Percentiles rank a stretch among this genome's conserved stretches.
These are phyloP conservation scores for Blastocystis hominis DNA, from an alignment of 352 stramenopile genomes.

Conservation along the genomic window DNA sequence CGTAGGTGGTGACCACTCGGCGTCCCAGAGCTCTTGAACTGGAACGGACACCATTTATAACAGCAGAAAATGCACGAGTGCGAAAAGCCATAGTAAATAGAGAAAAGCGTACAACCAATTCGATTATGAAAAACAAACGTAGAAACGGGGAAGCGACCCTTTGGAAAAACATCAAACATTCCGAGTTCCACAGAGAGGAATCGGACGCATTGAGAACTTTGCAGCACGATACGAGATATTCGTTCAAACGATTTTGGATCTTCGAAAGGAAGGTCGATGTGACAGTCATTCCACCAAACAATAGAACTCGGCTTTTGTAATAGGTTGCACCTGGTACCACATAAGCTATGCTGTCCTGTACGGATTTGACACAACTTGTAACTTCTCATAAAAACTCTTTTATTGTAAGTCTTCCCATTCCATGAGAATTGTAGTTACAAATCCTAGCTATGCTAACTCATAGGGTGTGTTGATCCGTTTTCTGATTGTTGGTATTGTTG, in stretches of 20 bases:
- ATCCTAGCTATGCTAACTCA: not conserved
- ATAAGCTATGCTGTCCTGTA: too few species aligned
- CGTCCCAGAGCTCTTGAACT: not conserved
- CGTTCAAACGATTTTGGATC: too few species aligned
- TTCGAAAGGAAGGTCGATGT: too few species aligned
- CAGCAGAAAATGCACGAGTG: conserved; percentile 18
- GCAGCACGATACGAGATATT: too few species aligned
- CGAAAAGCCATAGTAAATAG: conserved; percentile 26
- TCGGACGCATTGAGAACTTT: too few species aligned
- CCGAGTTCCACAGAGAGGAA: too few species aligned
- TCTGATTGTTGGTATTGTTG: not conserved
- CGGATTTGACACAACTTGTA: too few species aligned
- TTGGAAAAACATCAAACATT: too few species aligned
- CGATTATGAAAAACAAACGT: conserved; percentile 8
- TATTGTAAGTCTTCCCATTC: not conserved
- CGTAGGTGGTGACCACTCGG: not conserved
- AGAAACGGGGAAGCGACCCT: conserved; percentile 22
- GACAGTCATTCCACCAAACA: not conserved
- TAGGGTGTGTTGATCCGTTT: not conserved
- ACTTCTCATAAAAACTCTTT: not conserved
- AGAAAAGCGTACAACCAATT: not conserved
- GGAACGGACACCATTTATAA: conserved; percentile 34
- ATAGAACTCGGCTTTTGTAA: not conserved
- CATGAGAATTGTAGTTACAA: not conserved
- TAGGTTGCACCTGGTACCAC: not conserved